Percentiles rank a stretch among this genome's conserved stretches.
These are phyloP conservation scores for Astrothelium macrocarpum DNA, from an alignment of 495 filamentous ascomycete species.

Conservation along the genomic window DNA sequence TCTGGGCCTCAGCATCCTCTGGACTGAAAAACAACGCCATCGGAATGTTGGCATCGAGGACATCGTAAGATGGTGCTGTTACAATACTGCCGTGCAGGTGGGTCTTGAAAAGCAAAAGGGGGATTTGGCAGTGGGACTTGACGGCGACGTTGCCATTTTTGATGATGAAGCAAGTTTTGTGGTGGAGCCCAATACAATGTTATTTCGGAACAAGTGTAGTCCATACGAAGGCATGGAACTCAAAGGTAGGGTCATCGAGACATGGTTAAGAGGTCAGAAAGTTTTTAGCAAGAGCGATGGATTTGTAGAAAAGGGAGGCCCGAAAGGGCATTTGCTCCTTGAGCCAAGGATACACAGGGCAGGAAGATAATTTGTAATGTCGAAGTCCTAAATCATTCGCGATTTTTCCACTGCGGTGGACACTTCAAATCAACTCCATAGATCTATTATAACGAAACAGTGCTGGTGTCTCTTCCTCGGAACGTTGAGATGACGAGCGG, in stretches of 20 bases:
- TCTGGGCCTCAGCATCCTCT: conserved; percentile 80
- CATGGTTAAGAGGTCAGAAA: conserved; percentile 73
- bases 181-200: conserved; percentile 53
- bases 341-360: conserved; percentile 38
- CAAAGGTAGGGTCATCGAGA: conserved; percentile 74
- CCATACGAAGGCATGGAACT: conserved; percentile 83
- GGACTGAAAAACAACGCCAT: conserved; percentile 62
- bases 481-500: too few species aligned
- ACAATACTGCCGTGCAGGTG: conserved; percentile 85
- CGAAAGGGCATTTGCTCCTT: conserved; percentile 51
- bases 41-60: conserved; percentile 49
- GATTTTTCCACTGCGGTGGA: too few species aligned
- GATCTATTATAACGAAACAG: too few species aligned
- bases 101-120: conserved; percentile 79
- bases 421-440: too few species aligned
- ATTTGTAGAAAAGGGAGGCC: conserved; percentile 49
- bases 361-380: neutral
- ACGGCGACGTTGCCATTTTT: conserved; percentile 89
- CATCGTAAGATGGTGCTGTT: conserved; percentile 72
- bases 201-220: conserved; percentile 90
- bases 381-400: neutral
- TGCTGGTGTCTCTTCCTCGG: too few species aligned
- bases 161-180: conserved; percentile 73
- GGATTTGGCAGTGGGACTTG: conserved; percentile 70
- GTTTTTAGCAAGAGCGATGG: conserved; percentile 58